Evolutionary conservation across 2,329 filamentous ascomycete genomes (phyloP).

Genomic region (Pestalotiopsis sp.): DNA sequence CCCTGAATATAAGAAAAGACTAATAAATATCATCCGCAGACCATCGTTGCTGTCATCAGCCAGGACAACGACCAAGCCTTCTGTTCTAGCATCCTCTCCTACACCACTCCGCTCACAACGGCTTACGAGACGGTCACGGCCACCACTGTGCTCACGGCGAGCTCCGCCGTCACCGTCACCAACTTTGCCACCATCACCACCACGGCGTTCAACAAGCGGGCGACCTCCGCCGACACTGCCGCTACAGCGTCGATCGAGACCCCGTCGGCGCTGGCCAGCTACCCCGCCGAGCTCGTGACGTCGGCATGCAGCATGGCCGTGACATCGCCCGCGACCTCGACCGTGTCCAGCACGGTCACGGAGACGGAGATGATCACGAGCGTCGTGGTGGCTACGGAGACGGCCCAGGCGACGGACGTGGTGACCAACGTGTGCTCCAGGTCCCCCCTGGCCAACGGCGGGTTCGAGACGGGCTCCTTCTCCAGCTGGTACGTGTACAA

Average conservation of each 20-base stretch:
- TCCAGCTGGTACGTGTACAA: neutral
- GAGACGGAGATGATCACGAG: neutral
- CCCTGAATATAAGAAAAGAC: neutral
- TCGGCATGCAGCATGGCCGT: constrained; percentile 1
- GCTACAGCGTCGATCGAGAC: neutral
- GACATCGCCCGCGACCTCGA: neutral
- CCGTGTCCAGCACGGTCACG: constrained; percentile 1
- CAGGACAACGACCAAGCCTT: neutral
- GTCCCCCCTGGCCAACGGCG: constrained; percentile 1
- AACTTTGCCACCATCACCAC: constrained; percentile 2
- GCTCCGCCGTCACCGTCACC: neutral
- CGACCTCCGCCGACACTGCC: neutral
- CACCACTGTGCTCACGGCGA: neutral
- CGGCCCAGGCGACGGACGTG: neutral
- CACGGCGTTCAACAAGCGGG: neutral
- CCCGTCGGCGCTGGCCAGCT: neutral
- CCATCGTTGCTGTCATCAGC: neutral
- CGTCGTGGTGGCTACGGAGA: neutral
- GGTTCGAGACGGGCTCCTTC: neutral
- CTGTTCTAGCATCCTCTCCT: neutral
- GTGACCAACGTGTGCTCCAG: neutral
- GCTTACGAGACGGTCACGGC: neutral
- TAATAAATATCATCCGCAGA: neutral
- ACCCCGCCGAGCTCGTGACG: neutral
- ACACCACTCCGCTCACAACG: neutral